A percentile compares a stretch with the other conserved stretches of the same genome.
phyloP scores from a whole-genome alignment of 2,329 filamentous ascomycete species.

The Tolypocladium pustulatum region DNA sequence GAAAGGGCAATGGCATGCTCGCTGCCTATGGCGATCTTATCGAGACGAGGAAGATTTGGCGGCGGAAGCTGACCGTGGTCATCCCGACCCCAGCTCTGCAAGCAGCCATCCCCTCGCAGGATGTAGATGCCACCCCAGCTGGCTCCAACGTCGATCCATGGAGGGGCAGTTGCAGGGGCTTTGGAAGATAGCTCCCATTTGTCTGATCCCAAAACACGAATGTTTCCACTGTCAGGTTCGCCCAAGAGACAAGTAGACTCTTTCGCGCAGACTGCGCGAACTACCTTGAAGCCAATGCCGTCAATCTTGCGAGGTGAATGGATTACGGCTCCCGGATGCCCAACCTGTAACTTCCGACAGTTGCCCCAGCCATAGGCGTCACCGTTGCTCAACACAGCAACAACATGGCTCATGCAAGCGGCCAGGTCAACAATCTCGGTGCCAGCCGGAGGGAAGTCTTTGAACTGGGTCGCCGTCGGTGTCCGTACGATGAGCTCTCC shows the following conservation, averaged over 20 bases:
- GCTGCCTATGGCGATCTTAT: constrained; percentile 68
- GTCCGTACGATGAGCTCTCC: constrained; percentile 41
- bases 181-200: constrained; percentile 57
- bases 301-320: constrained; percentile 52
- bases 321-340: constrained; percentile 42
- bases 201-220: constrained; percentile 61
- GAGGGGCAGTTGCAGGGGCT: constrained; percentile 40
- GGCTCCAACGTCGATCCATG: constrained; percentile 60
- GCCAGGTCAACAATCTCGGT: constrained; percentile 53
- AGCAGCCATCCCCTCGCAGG: constrained; percentile 44
- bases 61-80: constrained; percentile 77
- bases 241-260: constrained; percentile 74
- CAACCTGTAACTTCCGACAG: constrained; percentile 76
- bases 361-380: constrained; percentile 83
- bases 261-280: constrained; percentile 64
- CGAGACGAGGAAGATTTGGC: constrained; percentile 43
- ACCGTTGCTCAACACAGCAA: constrained; percentile 64
- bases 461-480: constrained; percentile 36
- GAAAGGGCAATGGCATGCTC: constrained; percentile 78
- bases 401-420: constrained; percentile 68
- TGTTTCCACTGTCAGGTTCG: constrained; percentile 41
- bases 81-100: constrained; percentile 72
- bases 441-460: constrained; percentile 52
- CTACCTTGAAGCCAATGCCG: constrained; percentile 49
- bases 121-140: constrained; percentile 79